These are phyloP conservation scores for Pythium grandisporangium DNA, from an alignment of 352 stramenopile species.

Conservation along the genomic window DNA sequence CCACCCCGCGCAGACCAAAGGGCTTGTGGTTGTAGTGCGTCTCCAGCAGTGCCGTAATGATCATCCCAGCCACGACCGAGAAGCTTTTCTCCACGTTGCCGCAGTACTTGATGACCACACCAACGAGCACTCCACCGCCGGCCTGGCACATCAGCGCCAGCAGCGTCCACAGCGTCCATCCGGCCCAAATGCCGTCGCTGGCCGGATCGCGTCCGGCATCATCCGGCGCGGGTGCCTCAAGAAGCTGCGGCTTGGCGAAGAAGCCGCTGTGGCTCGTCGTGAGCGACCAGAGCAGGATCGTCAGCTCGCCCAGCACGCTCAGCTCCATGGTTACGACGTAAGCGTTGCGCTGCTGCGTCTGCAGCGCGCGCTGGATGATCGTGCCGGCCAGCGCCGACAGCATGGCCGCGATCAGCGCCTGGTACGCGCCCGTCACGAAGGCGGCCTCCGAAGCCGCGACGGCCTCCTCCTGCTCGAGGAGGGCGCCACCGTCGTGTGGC, in stretches of 20 bases:
- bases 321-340: slow-evolving; percentile 81
- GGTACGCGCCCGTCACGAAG: slow-evolving; percentile 62
- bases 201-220: not conserved
- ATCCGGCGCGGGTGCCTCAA: not conserved
- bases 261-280: slow-evolving; percentile 23
- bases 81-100: slow-evolving; percentile 84
- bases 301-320: slow-evolving; percentile 56
- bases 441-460: slow-evolving; percentile 20
- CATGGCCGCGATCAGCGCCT: slow-evolving; percentile 59
- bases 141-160: slow-evolving; percentile 66
- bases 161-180: slow-evolving; percentile 58
- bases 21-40: slow-evolving; percentile 61
- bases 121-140: slow-evolving; percentile 56
- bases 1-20: slow-evolving; percentile 40
- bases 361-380: slow-evolving; percentile 69
- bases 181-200: slow-evolving; percentile 36
- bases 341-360: slow-evolving; percentile 57
- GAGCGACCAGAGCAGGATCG: slow-evolving; percentile 40
- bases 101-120: slow-evolving; percentile 81
- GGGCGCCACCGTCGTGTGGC: not conserved
- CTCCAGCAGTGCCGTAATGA: slow-evolving; percentile 67
- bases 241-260: slow-evolving; percentile 6
- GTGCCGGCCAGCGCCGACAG: slow-evolving; percentile 64
- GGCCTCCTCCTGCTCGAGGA: slow-evolving; percentile 1
- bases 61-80: slow-evolving; percentile 69